Base-by-base conservation (phyloP, 495 filamentous ascomycete genomes). In the Aspergillus heteromorphus region DNA sequence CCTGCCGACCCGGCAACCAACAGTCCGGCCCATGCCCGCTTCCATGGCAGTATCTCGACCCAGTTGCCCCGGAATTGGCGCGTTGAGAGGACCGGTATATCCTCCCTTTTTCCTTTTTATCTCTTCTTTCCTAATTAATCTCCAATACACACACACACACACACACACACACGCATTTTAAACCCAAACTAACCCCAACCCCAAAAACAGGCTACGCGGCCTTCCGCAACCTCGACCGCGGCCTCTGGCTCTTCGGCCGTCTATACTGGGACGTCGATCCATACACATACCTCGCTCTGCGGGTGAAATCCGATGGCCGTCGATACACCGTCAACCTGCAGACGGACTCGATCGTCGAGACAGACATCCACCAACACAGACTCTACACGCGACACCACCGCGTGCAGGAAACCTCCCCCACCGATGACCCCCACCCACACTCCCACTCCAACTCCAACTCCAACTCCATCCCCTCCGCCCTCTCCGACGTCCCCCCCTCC, bases 271-370 rank as follows among this genome's bases (percentile, higher is more conserved):
- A 98, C 65, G 85, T 96, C 49, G 91, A 96, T 55, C 85, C 86
- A 2, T 96, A 96, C 69, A 68, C 79, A 6, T 97, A 90, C 69
- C 82, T 97, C 7, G 95, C 89, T 0, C 68, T 98, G 63, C 85
- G 91, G n/a, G 77, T 97, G 58, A 92, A 89, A 68, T 89, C 87
- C 20, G 95, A 97, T 70, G 92, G 92, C 11, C 75, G 92, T 8
- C 86, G 87, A 58, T 98, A 97, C 72, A 90, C 93, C 48, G 85
- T 98, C 47, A 98, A 98, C 68, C 74, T 98, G 34, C 95, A 97
- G 76, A 96, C 91, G 9, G 93, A 98, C 56, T 87, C 87, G 1
- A 82, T 97, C 49, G 87, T 95, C 43, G 85, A 90, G 30, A 92
- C 92, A 3, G 93, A 98, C 71, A 77, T 98, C 54, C 95, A 97